Base-by-base conservation (phyloP, 2,329 filamentous ascomycete genomes). In the Alternaria sp. region DNA sequence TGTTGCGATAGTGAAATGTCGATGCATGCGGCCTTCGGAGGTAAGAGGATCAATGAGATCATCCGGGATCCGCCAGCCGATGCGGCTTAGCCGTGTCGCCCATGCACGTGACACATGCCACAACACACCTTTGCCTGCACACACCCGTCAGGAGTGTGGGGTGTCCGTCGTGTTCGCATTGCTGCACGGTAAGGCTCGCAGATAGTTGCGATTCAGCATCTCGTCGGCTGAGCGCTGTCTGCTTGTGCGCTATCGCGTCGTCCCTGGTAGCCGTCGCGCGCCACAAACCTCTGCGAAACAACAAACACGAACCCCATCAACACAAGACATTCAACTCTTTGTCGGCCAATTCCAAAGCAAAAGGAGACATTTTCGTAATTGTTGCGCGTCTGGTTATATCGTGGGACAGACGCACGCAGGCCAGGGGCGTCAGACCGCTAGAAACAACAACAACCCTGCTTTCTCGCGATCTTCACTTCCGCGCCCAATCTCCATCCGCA, bases 21-120 rank as follows among this genome's bases (percentile, higher is more conserved):
- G 58, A 56, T 60, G 54, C 30, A 57, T 57, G 59, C 57, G 56
- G 62, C 54, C 50, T 15, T 45, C 61, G 56, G 60, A 62, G 56
- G 56, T 46, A 45, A 51, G 46, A 52, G 54, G 57, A 28, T 32
- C 32, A 30, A 61, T 61, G 59, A 61, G 59, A 61, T 61, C 59
- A 61, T 61, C 28, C 47, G 23, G 25, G 47, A 51, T 21, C 28
- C 19, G 26, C 46, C 2, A 15, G 26, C 46, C n/a, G 19, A 58
- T 62, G 54, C 50, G 23, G 43, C 19, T 46, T 62, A 54, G 62
- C 45, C 26, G 11, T 28, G 21, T 13, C 40, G 32, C 45, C 46
- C 7, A 13, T 54, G 54, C 64, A 66, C 64, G 61, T 66, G 64
- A 57, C 52, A 47, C 10, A 6, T 13, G 10, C 12, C 19, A 26